phyloP scores from a whole-genome alignment of 2,329 filamentous ascomycete species.

The Talaromyces amestolkiae region DNA sequence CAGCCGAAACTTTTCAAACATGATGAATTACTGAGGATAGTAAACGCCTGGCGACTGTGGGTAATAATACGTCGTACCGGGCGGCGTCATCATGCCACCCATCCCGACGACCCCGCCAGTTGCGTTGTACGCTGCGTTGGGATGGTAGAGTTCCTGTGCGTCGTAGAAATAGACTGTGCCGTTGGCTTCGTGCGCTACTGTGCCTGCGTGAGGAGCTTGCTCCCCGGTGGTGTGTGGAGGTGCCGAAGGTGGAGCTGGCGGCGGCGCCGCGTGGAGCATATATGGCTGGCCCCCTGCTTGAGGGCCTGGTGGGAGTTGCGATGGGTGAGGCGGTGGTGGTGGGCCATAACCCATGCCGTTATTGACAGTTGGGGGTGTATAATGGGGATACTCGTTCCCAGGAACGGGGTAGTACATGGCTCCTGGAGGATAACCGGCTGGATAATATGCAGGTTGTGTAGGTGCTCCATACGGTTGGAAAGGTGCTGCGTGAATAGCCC shows the following conservation, averaged over 20 bases:
- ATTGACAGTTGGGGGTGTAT: constrained; percentile 24
- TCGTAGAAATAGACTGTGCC: constrained; percentile 98
- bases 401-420: constrained; percentile 64
- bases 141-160: constrained; percentile 68
- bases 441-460: constrained; percentile 54
- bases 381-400: constrained; percentile 28
- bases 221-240: constrained; percentile 27
- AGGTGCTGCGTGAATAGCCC: constrained; percentile 82
- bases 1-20: constrained; percentile 12
- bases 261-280: constrained; percentile 12
- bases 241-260: constrained; percentile 4
- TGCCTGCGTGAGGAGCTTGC: constrained; percentile 45
- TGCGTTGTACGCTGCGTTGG: constrained; percentile 49
- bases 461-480: constrained; percentile 77
- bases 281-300: constrained; percentile 15
- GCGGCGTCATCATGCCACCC: constrained; percentile 74
- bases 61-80: constrained; percentile 53
- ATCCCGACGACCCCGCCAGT: constrained; percentile 63
- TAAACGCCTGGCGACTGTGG: constrained; percentile 59
- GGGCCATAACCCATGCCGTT: constrained; percentile 34
- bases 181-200: constrained; percentile 81
- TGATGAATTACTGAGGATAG: constrained; percentile 46
- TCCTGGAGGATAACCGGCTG: constrained; percentile 56
- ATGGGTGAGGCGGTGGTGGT: constrained; percentile 21
- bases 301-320: not conserved